Base-by-base conservation (phyloP, 106 monocot species). In the Chionographis japonica region DNA sequence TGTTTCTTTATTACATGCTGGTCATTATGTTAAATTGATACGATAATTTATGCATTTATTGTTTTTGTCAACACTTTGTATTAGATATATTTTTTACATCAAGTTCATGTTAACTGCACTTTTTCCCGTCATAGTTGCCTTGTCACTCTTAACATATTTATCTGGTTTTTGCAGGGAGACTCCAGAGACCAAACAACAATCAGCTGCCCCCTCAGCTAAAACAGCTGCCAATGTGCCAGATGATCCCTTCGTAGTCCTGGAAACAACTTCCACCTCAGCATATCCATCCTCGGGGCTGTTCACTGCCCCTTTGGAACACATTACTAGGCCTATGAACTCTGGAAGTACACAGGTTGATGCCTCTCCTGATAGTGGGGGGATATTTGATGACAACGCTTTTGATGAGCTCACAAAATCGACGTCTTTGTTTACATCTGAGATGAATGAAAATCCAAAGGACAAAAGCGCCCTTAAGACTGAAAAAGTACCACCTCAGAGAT, bases 161-260 rank as follows among this genome's bases (percentile, higher is more conserved):
- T 46, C 9, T 46, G 46, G 46, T 46, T 75, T 81, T 66, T 66
- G 43, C 78, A 97, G 92, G 61, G 83, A 76, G 59, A 18, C 59
- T 66, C 53, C 72, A 40, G 82, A 74, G 41, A 52, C 72, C 19
- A 86, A 80, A 46, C 69, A 80, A 60, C 73, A 46, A 38, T 52
- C 63, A 19, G 52, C 76, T 67, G 60, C 39, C 65, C 56, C 81
- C 58, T 61, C 86, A 58, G 66, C 58, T 68, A 85, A 78, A 62
- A 37, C 88, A 50, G 39, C 74, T 35, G 27, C 54, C 15, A 65
- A 54, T 19, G 56, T 68, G 54, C 19, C 65, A 50, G 75, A 75
- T 37, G 89, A 97, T 68, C 92, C 97, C 17, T 92, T 97, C 79
- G 78, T 65, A 68, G 83, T 82, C 73, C 69, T 97, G 42, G 84